These are phyloP conservation scores for Aspergillus viridinutans DNA, from an alignment of 2,329 filamentous ascomycete species.

Conservation along the genomic window DNA sequence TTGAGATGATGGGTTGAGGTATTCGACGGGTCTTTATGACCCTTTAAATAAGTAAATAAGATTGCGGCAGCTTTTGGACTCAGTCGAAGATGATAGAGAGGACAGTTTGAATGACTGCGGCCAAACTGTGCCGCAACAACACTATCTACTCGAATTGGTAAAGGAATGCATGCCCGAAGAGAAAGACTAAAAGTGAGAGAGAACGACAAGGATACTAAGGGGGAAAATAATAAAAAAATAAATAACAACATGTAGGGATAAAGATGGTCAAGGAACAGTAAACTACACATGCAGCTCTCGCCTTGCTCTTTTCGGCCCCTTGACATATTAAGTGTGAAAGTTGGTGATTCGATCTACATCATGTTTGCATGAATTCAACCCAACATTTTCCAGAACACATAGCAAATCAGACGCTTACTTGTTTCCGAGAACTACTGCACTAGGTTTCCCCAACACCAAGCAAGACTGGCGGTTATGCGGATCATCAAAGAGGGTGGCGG, in stretches of 20 bases:
- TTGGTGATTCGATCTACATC: slow-evolving; percentile 23
- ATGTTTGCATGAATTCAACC: slow-evolving; percentile 13
- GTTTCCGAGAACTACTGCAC: slow-evolving; percentile 13
- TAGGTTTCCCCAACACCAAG: slow-evolving; percentile 19
- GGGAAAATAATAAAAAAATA: slow-evolving; percentile 4
- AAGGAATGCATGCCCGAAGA: slow-evolving; percentile 3
- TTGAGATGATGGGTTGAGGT: slow-evolving; percentile 11
- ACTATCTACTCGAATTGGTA: slow-evolving; percentile 13
- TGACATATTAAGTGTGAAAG: slow-evolving; percentile 6
- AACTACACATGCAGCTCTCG: slow-evolving; percentile 12
- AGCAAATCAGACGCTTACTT: slow-evolving; percentile 11
- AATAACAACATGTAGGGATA: slow-evolving; percentile 9
- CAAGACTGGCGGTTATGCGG: slow-evolving; percentile 26
- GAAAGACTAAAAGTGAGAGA: slow-evolving; percentile 3
- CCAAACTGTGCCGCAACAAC: slow-evolving; percentile 20
- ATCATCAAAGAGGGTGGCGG: slow-evolving; percentile 19
- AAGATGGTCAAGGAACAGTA: slow-evolving; percentile 15
- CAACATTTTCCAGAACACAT: slow-evolving; percentile 9
- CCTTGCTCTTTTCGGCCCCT: slow-evolving; percentile 13
- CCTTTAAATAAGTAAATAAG: slow-evolving; percentile 24
- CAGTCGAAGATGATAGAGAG: slow-evolving; percentile 13
- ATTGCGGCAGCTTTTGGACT: slow-evolving; percentile 9
- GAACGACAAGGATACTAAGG: slow-evolving; percentile 8
- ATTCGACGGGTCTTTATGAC: slow-evolving; percentile 13
- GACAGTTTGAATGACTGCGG: slow-evolving; percentile 8